Base-by-base conservation (phyloP, 257 asterid species). In the Salvia hispanica region DNA sequence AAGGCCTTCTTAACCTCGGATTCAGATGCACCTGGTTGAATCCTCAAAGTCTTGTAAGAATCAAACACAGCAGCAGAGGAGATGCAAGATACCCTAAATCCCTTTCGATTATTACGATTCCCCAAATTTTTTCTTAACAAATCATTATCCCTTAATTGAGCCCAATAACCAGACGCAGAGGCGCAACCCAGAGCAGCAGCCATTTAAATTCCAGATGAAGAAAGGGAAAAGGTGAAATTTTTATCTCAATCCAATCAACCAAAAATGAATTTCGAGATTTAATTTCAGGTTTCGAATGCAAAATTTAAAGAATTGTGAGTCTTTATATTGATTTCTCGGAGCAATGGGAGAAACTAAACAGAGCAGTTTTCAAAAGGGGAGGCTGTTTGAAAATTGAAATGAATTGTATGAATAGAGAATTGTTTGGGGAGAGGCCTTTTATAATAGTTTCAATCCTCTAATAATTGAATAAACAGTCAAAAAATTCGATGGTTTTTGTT, bases 1-100 rank as follows among this genome's bases (percentile, higher is more conserved):
- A 92, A 92, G 0, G 98, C 98, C 71, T 83, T 92, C 72, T 83
- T 86, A 34, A 92, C 96, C 80, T 92, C 96, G 34, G 95, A 80
- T 83, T 92, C 96, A 66, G 98, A 87, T 0, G 98, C 98, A 31
- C 83, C 88, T 0, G 74, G 92, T 2, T 64, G 76, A 70, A 92
- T 84, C 76, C 84, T 76, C n/a, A 92, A 89, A 14, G 96, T 92
- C 66, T 74, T 80, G 64, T 89, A 92, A 7, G 96, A 90, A 89
- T 92, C 98, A 2, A 69, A 37, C 3, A 72, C 75, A 47, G 83
- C 73, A 66, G 73, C 66, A 55, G 93, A 82, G 64, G 72, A 80
- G 62, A 78, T 80, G 50, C 94, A 85, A 0, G 82, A 84, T 40
- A 89, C 89, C 80, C 71, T 74, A 48, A 77, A 75, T 51, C 80